These are phyloP conservation scores for Daucus carota DNA, from an alignment of 129 eudicot species.

Conservation along the genomic window DNA sequence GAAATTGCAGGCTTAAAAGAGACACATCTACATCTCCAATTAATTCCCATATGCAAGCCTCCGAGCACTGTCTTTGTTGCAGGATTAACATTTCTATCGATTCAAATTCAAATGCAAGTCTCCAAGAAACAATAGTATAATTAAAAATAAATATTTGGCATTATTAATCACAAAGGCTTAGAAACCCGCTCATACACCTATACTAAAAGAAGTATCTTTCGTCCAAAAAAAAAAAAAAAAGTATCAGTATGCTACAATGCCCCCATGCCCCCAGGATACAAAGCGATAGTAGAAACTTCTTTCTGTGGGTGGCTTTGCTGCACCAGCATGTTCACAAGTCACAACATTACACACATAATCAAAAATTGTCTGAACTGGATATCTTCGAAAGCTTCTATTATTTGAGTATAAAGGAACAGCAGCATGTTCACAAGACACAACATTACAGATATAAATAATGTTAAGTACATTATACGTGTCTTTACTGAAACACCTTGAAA, in stretches of 20 bases:
- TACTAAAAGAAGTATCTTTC: too few relatives aligned
- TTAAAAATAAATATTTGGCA: too few relatives aligned
- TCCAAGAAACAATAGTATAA: background rate
- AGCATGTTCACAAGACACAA: constrained; percentile 5
- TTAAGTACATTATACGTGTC: background rate
- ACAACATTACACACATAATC: background rate
- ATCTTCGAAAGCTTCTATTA: background rate
- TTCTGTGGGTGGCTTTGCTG: background rate
- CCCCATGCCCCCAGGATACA: background rate
- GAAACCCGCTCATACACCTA: too few relatives aligned
- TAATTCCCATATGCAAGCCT: background rate
- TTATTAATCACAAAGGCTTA: too few relatives aligned
- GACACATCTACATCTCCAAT: background rate
- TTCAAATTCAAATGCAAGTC: constrained; percentile 1
- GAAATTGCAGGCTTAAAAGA: background rate
- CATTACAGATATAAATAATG: background rate
- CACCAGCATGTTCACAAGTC: background rate
- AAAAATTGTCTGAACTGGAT: background rate
- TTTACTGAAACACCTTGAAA: background rate
- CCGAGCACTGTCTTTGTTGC: background rate
- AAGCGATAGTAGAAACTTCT: background rate
- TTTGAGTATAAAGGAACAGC: background rate
- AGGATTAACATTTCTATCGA: background rate
- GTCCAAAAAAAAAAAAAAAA: too few relatives aligned
- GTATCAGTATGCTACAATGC: background rate